These are phyloP conservation scores for Straminergon stramineum DNA, from an alignment of 225 moss, liverwort and hornwort species.

Conservation along the genomic window DNA sequence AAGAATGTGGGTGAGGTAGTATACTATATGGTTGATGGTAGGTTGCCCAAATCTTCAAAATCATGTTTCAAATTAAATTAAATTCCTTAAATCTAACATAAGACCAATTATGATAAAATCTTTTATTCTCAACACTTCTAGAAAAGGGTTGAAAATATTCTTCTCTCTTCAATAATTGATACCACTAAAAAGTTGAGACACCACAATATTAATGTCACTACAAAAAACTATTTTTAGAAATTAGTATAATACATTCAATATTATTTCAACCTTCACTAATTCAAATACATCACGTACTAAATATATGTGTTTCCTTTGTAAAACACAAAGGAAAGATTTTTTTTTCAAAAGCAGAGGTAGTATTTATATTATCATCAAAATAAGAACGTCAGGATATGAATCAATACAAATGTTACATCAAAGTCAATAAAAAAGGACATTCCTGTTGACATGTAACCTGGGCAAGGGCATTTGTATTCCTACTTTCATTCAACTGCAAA, in stretches of 20 bases:
- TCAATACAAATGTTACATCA: background rate
- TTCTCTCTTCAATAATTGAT: background rate
- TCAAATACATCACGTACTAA: background rate
- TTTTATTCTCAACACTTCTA: background rate
- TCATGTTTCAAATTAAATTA: fast-evolving
- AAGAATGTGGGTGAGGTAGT: background rate
- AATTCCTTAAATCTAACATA: fast-evolving
- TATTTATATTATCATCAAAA: too few relatives aligned
- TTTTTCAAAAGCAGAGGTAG: too few relatives aligned
- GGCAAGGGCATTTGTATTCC: background rate
- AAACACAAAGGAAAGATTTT: too few relatives aligned
- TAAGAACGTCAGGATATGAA: background rate
- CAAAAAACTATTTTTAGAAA: background rate
- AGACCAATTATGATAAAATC: too few relatives aligned
- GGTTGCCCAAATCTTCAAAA: fast-evolving
- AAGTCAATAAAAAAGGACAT: background rate
- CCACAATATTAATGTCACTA: background rate
- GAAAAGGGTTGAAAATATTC: background rate
- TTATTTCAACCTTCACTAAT: background rate
- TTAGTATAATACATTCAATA: background rate
- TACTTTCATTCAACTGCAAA: background rate
- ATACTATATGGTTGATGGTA: background rate
- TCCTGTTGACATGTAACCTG: background rate
- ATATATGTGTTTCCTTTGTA: too few relatives aligned
- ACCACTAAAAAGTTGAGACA: background rate